Percentiles rank a stretch among this genome's conserved stretches.
Evolutionary conservation across 768 basidiomycete genomes (phyloP).

Genomic region (Cyclocybe aegerita): DNA sequence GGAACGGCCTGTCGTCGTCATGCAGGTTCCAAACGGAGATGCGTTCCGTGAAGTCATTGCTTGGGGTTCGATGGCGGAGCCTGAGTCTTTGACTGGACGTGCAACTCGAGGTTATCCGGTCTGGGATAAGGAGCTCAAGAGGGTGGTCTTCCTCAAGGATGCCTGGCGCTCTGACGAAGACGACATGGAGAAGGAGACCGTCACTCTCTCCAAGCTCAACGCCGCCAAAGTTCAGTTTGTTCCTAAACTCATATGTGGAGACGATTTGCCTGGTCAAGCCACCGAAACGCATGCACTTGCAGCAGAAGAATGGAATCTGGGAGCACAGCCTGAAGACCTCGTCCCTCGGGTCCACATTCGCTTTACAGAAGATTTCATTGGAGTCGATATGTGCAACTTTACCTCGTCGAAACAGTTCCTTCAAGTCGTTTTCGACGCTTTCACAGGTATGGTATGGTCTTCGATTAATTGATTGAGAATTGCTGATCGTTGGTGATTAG

Average conservation of each 20-base stretch:
- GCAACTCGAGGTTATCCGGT: slow-evolving; percentile 22
- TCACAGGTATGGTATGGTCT: slow-evolving; percentile 15
- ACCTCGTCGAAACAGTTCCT: slow-evolving; percentile 16
- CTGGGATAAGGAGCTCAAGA: slow-evolving; percentile 6
- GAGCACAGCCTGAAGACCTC: not conserved
- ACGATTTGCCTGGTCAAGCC: slow-evolving; percentile 21
- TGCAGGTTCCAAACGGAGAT: slow-evolving; percentile 10
- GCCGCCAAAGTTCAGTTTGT: slow-evolving; percentile 18
- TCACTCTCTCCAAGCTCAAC: slow-evolving; percentile 18
- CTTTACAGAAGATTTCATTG: slow-evolving; percentile 18
- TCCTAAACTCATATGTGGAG: slow-evolving; percentile 24
- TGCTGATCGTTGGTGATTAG: too few species aligned
- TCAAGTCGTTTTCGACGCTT: slow-evolving; percentile 19
- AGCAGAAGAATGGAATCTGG: slow-evolving; percentile 11
- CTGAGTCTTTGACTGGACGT: slow-evolving; percentile 18
- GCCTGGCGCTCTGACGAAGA: slow-evolving; percentile 20
- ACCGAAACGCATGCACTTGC: slow-evolving; percentile 14
- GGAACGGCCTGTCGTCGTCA: slow-evolving; percentile 8
- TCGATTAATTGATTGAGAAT: not conserved
- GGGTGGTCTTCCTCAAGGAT: slow-evolving; percentile 30
- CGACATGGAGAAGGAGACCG: slow-evolving; percentile 18
- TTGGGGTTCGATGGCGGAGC: slow-evolving; percentile 10
- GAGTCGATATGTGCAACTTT: slow-evolving; percentile 9
- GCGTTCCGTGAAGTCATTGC: slow-evolving; percentile 17
- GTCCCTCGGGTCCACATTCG: slow-evolving; percentile 19